phyloP scores from a whole-genome alignment of 202 grass and related monocot species.

The Cymbopogon flexuosus region DNA sequence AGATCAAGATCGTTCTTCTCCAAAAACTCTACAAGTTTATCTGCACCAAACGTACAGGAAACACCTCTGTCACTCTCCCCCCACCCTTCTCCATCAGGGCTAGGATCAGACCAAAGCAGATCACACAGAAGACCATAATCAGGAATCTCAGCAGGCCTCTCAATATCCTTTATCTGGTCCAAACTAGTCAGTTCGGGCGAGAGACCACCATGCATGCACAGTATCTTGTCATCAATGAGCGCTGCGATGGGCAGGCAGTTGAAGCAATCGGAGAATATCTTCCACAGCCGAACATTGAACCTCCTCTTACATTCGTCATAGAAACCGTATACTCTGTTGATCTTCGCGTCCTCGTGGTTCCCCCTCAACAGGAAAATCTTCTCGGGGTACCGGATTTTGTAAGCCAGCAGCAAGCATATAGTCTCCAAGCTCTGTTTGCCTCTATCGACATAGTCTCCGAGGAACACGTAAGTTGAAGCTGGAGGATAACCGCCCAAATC shows the following conservation, averaged over 20 bases:
- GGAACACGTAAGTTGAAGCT: conserved; percentile 55
- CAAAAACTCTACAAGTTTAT: conserved; percentile 72
- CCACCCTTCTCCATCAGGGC: conserved; percentile 54
- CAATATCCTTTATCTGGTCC: conserved; percentile 56
- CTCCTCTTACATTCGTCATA: conserved; percentile 78
- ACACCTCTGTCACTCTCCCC: conserved; percentile 67
- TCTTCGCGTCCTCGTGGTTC: conserved; percentile 78
- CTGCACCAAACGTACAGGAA: conserved; percentile 64
- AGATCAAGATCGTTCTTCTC: conserved; percentile 76
- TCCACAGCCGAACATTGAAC: conserved; percentile 69
- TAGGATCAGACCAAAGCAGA: conserved; percentile 80
- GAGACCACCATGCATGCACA: conserved; percentile 77
- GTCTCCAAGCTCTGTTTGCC: conserved; percentile 74
- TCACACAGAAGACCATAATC: conserved; percentile 75
- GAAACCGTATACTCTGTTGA: conserved; percentile 77
- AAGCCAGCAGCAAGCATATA: conserved; percentile 74
- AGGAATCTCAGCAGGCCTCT: conserved; percentile 60
- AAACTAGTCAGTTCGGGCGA: conserved; percentile 60
- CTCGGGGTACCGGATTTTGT: conserved; percentile 75
- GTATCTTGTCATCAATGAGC: conserved; percentile 63
- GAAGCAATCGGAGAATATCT: conserved; percentile 83
- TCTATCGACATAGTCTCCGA: conserved; percentile 66
- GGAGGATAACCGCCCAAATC: conserved; percentile 66
- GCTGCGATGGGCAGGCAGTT: conserved; percentile 70
- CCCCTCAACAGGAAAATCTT: conserved; percentile 63